Conservation (phyloP, 352 stramenopile species). For the Phytophthora syringae region DNA sequence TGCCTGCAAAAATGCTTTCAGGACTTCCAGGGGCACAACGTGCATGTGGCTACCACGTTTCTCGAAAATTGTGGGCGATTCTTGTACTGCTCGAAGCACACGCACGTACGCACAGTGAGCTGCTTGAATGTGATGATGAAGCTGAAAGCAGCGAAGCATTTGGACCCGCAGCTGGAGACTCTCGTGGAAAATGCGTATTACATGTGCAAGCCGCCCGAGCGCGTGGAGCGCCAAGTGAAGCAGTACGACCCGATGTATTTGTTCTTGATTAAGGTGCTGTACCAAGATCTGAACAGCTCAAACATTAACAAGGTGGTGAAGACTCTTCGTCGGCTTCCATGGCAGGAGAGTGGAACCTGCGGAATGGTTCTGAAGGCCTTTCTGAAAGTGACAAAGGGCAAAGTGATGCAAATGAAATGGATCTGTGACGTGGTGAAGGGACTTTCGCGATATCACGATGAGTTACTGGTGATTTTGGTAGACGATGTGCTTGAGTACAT, state of each 20-base stretch:
- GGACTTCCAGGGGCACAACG: conserved; percentile 96
- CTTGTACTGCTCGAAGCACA: conserved; percentile 95
- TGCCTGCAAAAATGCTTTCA: conserved; percentile 94
- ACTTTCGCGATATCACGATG: conserved; percentile 87
- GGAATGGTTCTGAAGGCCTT: conserved; percentile 91
- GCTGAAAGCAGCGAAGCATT: conserved; percentile 94
- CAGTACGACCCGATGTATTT: conserved; percentile 93
- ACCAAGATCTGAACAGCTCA: conserved; percentile 78
- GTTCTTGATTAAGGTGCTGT: conserved; percentile 89
- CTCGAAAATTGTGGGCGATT: conserved; percentile 97
- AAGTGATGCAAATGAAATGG: conserved; percentile 88
- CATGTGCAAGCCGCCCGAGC: conserved; percentile 91
- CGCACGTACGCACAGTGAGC: conserved; percentile 87
- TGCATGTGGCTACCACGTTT: conserved; percentile 96
- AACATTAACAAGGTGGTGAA: conserved; percentile 94
- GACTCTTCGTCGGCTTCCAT: conserved; percentile 94
- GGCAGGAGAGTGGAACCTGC: conserved; percentile 68
- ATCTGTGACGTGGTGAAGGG: conserved; percentile 91
- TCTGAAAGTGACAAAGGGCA: conserved; percentile 92
- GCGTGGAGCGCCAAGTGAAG: conserved; percentile 74
- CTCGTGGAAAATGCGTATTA: conserved; percentile 94
- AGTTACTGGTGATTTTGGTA: conserved; percentile 91
- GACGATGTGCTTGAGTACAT: conserved; percentile 95
- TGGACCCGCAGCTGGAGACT: conserved; percentile 88
- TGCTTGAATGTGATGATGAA: conserved; percentile 96